Evolutionary conservation across 495 filamentous ascomycete genomes (phyloP).

Genomic region (Neurospora tetraspora): DNA sequence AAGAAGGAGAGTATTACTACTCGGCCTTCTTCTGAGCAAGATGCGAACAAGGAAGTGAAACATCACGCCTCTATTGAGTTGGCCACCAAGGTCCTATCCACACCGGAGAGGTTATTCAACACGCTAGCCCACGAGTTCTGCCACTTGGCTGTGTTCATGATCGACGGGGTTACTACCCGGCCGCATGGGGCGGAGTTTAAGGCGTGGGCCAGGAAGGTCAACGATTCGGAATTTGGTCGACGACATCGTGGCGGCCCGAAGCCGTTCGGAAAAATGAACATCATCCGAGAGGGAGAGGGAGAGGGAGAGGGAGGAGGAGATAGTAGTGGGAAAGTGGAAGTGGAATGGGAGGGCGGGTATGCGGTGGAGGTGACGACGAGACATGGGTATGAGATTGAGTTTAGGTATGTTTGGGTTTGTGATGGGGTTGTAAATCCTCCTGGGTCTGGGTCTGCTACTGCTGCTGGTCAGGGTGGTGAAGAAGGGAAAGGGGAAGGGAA

Average conservation of each 20-base stretch:
- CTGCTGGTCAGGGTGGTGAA: no score
- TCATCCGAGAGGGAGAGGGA: background rate
- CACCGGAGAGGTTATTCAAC: slow-evolving; percentile 69
- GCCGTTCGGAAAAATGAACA: background rate
- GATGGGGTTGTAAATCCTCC: no score
- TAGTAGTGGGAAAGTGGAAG: no score
- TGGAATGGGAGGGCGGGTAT: background rate
- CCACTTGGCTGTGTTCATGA: slow-evolving; percentile 81
- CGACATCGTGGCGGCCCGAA: background rate
- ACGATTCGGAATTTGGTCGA: background rate
- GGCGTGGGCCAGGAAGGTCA: slow-evolving; percentile 42
- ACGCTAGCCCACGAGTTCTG: slow-evolving; percentile 92
- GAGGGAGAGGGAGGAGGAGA: no score
- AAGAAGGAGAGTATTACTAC: slow-evolving; percentile 46
- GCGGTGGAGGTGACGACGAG: slow-evolving; percentile 71
- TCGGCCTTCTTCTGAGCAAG: background rate
- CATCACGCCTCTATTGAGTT: slow-evolving; percentile 80
- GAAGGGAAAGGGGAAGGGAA: no score
- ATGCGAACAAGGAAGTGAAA: slow-evolving; percentile 11
- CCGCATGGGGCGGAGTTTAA: slow-evolving; percentile 84
- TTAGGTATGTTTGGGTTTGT: slow-evolving; percentile 84
- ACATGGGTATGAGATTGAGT: slow-evolving; percentile 78
- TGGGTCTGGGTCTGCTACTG: no score
- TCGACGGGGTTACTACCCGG: slow-evolving; percentile 53
- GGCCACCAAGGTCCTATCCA: slow-evolving; percentile 73